Base-by-base conservation (phyloP, 441 rosid species). In the Mallotus japonicus region DNA sequence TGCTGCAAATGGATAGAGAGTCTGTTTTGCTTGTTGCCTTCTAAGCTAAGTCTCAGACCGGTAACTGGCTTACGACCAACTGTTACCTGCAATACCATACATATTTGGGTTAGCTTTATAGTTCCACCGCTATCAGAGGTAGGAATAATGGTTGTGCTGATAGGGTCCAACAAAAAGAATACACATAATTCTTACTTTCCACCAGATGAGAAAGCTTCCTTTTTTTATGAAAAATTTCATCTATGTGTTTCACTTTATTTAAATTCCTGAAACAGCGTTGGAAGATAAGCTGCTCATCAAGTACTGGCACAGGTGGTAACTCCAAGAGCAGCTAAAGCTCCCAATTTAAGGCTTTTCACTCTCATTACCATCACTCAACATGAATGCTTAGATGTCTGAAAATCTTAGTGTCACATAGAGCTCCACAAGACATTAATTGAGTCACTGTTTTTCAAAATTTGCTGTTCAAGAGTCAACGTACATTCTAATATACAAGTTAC, bases 21-120 rank as follows among this genome's bases (percentile, higher is more conserved):
- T 24, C 92, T 82, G 57, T 87, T 87, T 73, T 82, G 87, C 83
- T 88, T 90, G 76, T 44, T 65, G 37, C 95, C 95, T 74, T 87
- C 95, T 32, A 90, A 79, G 70, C 74, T 34, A 51, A 90, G 80
- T 68, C 85, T 83, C 66, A 90, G 71, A 42, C 95, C 95, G 17
- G 92, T 90, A 37, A 90, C 91, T 42, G 95, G 95, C 62, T 84
- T 90, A 16, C 92, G 89, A 65, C 95, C 91, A 40, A 87, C 90
- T 19, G 90, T 84, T 59, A 90, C 79, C 92, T 90, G 86, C 77
- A 71, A 34, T 17, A 55, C 40, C 68, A 64, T n/a, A 14, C 16
- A 76, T 34, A 34, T 17, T 12, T 62, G 47, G 72, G 16, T 77
- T 59, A 66, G 65, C 62, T 32, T 34, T 37, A 58, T 10, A 42